Conservation (phyloP, 2,329 filamentous ascomycete species). For the Cladosporium sp. region DNA sequence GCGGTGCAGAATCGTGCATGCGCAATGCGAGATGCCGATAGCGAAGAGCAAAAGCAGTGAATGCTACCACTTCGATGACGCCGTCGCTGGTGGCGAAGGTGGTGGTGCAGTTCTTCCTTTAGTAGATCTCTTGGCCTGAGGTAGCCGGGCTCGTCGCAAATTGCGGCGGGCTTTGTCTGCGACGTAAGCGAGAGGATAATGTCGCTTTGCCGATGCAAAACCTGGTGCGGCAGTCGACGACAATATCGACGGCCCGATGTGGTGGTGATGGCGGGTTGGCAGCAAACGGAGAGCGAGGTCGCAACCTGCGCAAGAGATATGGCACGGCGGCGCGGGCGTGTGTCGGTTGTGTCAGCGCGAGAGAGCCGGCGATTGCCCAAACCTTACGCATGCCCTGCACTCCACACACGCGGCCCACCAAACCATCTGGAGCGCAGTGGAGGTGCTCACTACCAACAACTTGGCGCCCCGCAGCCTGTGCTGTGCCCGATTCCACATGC, state of each 20-base stretch:
- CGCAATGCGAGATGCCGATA: not conserved
- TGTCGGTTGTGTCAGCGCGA: no score
- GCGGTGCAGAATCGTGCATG: not conserved
- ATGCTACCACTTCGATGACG: not conserved
- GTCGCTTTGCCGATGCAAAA: no score
- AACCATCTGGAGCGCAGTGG: not conserved
- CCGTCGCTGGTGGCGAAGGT: not conserved
- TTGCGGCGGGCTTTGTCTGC: not conserved
- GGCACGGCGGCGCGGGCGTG: no score
- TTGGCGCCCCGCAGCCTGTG: not conserved
- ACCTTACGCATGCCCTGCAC: no score
- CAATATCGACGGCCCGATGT: no score
- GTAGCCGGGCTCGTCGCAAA: not conserved
- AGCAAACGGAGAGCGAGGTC: no score
- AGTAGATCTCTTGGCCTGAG: not conserved
- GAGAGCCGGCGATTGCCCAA: no score
- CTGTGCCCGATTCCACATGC: not conserved
- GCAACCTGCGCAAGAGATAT: no score
- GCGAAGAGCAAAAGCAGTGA: not conserved
- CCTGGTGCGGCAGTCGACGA: no score
- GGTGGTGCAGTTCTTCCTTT: not conserved
- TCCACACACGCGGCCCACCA: not conserved
- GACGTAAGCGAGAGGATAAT: no score
- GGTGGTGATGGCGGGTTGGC: no score
- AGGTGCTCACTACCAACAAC: not conserved